Evolutionary conservation across 2,329 filamentous ascomycete species (phyloP), one percentile per base, ranked within the genome.

Genomic region (Cadophora sp.): DNA sequence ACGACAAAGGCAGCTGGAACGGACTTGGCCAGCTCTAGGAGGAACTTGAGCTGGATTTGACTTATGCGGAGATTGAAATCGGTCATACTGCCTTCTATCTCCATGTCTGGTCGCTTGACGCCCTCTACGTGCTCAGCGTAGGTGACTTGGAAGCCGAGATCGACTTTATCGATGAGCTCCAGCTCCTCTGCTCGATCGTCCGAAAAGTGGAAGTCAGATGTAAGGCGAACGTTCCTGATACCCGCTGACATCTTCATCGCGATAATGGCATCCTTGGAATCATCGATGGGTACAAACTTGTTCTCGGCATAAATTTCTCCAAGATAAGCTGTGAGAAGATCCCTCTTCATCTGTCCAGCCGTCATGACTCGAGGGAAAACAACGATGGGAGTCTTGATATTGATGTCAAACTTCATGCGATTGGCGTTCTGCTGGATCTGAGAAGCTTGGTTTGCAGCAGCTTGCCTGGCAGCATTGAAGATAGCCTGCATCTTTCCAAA

Each of bases 401-500:
- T 85, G 24, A 99, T 88, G 76, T 99, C 96, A 67, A 97, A 97
- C 77, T 97, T 94, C 83, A 98, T 92, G 71, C 93, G 93, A 76
- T 90, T 93, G 0, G 92, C 92, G 76, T 90, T 94, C 76, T 98
- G 91, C 76, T 98, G 96, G 6, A 99, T 88, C 76, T 97, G 94
- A 68, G 88, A 97, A 11, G 96, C 97, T 79, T 97, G 94, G 70
- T 92, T 95, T 48, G 96, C 93, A 2, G 97, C 96, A 48, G 95
- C 97, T 80, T 97, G 93, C 40, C 97, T 89, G 14, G 97, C 96
- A 51, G 96, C 95, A 77, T 99, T 99, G 83, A 97, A 99, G 64
- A 99, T 92, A 26, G 96, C 95, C 80, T 99, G 96, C 96, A 99
- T 99, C 81, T 97, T 97, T 69, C 97, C 96, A 79, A 99, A 99